Base-by-base conservation (phyloP, 2,329 filamentous ascomycete species). In the Sordariomycetes sp. region DNA sequence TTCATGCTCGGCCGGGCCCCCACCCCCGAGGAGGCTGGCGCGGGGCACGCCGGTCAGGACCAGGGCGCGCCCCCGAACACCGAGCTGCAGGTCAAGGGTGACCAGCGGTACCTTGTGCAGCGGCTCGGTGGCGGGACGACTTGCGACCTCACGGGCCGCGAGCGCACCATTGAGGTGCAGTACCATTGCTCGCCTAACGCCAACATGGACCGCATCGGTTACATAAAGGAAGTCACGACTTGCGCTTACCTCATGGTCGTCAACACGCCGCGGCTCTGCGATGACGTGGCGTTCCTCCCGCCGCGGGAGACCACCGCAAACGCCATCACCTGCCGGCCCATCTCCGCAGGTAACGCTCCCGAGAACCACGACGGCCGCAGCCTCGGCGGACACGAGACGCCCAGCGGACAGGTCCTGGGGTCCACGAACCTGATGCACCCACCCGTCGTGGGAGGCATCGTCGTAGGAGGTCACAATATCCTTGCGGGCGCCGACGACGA, bases 221-320 rank as follows among this genome's bases (percentile, higher is more conserved):
- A 90, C 84, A 95, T 97, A 72, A 96, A 96, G 71, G 92, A 97
- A 70, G 84, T 93, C 1, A 88, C 87, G 2, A 96, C 90, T 12
- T 97, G 92, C 73, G 85, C 90, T 14, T 97, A 97, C 68, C 78
- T 96, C 58, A 96, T 97, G 91, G 84, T 96, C 35, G 83, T 97
- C 62, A 88, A 96, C 68, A 96, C 92, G 0, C 90, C 91, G 0
- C 85, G 90, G 1, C 82, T 97, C 14, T 97, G 92, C 74, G 83
- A 87, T 67, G 92, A 97, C 64, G 83, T 90, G 11, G 90, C 90
- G 11, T 97, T 97, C 69, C 76, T 88, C 58, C 91, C 92, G 0
- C 89, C 90, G 0, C 84, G 88, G 64, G 86, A 90, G 61, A 87
- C 88, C 58, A 82, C 83, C 59, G 86, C 90, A 6, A 88, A 96